Evolutionary conservation across 192 early-diverging fungal genomes (phyloP).

Genomic region (Polychytrium aggregatum): DNA sequence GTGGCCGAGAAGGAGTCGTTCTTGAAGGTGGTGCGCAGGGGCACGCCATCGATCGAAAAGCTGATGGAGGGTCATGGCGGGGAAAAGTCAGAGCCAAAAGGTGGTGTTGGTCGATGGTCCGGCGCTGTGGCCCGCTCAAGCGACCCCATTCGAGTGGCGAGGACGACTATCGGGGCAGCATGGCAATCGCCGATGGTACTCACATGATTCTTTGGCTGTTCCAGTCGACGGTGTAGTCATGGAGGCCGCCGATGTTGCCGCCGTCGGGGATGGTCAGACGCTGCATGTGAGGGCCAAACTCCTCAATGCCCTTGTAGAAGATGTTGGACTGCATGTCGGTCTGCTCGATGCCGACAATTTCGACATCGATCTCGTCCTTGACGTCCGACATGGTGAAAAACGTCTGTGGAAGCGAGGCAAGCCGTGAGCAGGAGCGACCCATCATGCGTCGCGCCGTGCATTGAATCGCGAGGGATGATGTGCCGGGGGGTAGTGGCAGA

Average conservation of each 20-base stretch:
- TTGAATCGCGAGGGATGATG: too few species aligned
- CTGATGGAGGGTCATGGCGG: constrained; percentile 7
- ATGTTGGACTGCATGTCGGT: constrained; percentile 16
- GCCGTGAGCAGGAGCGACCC: too few species aligned
- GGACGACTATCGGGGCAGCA: too few species aligned
- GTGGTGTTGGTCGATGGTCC: constrained; percentile 26
- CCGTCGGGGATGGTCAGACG: background rate
- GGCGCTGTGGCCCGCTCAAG: constrained; percentile 4
- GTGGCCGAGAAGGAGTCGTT: background rate
- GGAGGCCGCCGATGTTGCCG: background rate
- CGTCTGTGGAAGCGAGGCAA: too few species aligned
- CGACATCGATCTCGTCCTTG: constrained; percentile 38
- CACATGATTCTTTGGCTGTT: constrained; percentile 7
- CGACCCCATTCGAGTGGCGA: background rate
- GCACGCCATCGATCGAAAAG: constrained; percentile 18
- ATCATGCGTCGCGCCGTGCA: too few species aligned
- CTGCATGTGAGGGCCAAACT: constrained; percentile 1
- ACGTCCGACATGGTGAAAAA: constrained; percentile 28
- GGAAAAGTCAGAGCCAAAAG: background rate
- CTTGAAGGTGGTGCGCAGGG: background rate
- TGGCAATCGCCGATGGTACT: too few species aligned
- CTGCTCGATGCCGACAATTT: constrained; percentile 17
- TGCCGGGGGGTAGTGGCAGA: too few species aligned
- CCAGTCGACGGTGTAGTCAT: constrained; percentile 24
- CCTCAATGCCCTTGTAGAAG: constrained; percentile 24